These are phyloP conservation scores for Curvularia verruculosa DNA, from an alignment of 2,329 filamentous ascomycete species.

Conservation along the genomic window DNA sequence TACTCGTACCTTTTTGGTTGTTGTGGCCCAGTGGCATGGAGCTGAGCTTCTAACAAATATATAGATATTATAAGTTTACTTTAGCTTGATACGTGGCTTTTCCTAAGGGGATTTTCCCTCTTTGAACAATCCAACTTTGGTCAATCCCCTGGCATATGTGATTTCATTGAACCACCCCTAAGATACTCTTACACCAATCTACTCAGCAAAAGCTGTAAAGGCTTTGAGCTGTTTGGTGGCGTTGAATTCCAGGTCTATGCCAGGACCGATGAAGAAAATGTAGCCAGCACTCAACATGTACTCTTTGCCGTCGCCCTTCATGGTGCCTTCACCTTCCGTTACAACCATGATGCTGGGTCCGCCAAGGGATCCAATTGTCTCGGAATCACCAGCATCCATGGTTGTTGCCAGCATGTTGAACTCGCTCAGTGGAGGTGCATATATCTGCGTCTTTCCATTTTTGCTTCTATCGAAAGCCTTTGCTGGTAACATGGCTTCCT, in stretches of 20 bases:
- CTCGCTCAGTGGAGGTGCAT: constrained; percentile 71
- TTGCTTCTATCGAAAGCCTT: constrained; percentile 58
- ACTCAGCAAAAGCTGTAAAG: constrained; percentile 57
- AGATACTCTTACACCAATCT: constrained; percentile 11
- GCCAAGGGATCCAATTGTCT: constrained; percentile 60
- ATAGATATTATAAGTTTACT: no score
- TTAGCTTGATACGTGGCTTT: no score
- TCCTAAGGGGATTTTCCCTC: no score
- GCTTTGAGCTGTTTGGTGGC: constrained; percentile 54
- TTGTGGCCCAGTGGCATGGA: no score
- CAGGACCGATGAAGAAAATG: constrained; percentile 70
- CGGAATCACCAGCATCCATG: constrained; percentile 63
- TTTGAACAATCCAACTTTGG: no score
- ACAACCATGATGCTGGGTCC: constrained; percentile 70
- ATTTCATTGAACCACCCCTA: no score
- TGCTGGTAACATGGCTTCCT: constrained; percentile 63
- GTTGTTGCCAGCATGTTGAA: constrained; percentile 71
- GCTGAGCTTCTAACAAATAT: no score
- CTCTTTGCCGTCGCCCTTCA: constrained; percentile 61
- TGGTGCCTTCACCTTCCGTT: constrained; percentile 62
- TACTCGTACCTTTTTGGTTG: no score
- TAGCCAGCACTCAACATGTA: constrained; percentile 65
- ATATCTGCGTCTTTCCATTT: constrained; percentile 67
- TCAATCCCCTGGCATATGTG: no score
- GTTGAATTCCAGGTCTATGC: constrained; percentile 56